Percentiles rank a stretch among this genome's conserved stretches.
phyloP scores from a whole-genome alignment of 495 filamentous ascomycete species.

The Hypoxylon subgilvum region DNA sequence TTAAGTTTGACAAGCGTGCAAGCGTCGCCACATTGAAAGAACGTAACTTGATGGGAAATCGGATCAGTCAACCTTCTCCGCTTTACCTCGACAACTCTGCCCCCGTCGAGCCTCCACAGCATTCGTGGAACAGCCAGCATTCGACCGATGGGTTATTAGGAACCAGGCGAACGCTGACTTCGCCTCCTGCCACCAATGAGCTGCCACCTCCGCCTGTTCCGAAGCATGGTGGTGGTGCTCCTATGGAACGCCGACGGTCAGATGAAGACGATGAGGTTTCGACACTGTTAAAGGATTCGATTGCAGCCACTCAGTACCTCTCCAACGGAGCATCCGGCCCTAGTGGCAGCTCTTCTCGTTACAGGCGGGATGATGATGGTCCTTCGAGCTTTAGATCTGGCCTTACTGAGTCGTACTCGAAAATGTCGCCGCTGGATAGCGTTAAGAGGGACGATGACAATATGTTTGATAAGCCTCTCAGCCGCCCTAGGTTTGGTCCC shows the following conservation, averaged over 20 bases:
- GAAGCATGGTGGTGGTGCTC: slow-evolving; percentile 56
- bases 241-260: slow-evolving; percentile 54
- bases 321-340: slow-evolving; percentile 27
- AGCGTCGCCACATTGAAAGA: slow-evolving; percentile 53
- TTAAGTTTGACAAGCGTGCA: slow-evolving; percentile 64
- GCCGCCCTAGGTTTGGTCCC: slow-evolving; percentile 60
- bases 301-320: slow-evolving; percentile 58
- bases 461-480: slow-evolving; percentile 59
- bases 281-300: slow-evolving; percentile 66
- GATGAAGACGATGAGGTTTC: slow-evolving; percentile 73
- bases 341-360: slow-evolving; percentile 22
- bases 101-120: slow-evolving; percentile 63
- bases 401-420: slow-evolving; percentile 44
- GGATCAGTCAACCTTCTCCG: slow-evolving; percentile 58
- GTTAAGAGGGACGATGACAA: slow-evolving; percentile 54
- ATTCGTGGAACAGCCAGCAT: slow-evolving; percentile 72
- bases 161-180: slow-evolving; percentile 44
- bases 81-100: slow-evolving; percentile 64
- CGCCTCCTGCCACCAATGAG: slow-evolving; percentile 24
- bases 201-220: slow-evolving; percentile 41
- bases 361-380: slow-evolving; percentile 46
- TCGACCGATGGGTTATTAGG: slow-evolving; percentile 67
- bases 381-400: slow-evolving; percentile 17
- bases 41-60: slow-evolving; percentile 47
- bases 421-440: slow-evolving; percentile 37